A percentile compares a stretch with the other conserved stretches of the same genome.
phyloP scores from a whole-genome alignment of 1,284 basidiomycete genomes.

The Abortiporus biennis region DNA sequence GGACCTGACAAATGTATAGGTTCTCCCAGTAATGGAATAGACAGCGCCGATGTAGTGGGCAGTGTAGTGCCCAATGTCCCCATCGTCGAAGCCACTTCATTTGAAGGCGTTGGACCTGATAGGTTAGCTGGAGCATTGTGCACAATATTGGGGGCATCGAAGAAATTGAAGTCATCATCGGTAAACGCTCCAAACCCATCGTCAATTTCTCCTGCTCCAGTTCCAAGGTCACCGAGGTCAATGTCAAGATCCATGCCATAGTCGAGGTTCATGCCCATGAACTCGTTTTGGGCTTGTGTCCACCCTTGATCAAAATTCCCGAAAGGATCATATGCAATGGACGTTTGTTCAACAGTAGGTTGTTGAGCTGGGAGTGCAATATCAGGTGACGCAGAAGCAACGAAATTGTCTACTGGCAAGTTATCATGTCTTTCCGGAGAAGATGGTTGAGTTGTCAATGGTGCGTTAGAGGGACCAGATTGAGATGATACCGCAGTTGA shows the following conservation, averaged over 20 bases:
- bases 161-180: slow-evolving; percentile 77
- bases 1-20: slow-evolving; percentile 20
- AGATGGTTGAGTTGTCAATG: too few species aligned
- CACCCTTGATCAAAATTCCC: slow-evolving; percentile 29
- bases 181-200: slow-evolving; percentile 52
- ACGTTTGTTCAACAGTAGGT: neutral
- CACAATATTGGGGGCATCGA: slow-evolving; percentile 36
- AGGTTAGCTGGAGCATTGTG: slow-evolving; percentile 5
- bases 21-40: slow-evolving; percentile 26
- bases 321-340: slow-evolving; percentile 16
- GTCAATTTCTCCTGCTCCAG: slow-evolving; percentile 36
- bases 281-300: slow-evolving; percentile 32
- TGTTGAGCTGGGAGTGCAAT: neutral
- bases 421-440: too few species aligned
- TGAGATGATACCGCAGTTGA: too few species aligned
- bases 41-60: slow-evolving; percentile 21
- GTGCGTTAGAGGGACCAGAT: too few species aligned
- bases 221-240: slow-evolving; percentile 27
- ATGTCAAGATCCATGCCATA: slow-evolving; percentile 21
- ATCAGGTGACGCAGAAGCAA: too few species aligned
- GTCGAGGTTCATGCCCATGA: slow-evolving; percentile 34
- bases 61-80: too few species aligned
- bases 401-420: too few species aligned
- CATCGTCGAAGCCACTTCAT: slow-evolving; percentile 17
- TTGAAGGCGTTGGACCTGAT: slow-evolving; percentile 3